A percentile compares a stretch with the other conserved stretches of the same genome.
Conservation (phyloP, 305 asterid species). For the Rubia tinctorum region DNA sequence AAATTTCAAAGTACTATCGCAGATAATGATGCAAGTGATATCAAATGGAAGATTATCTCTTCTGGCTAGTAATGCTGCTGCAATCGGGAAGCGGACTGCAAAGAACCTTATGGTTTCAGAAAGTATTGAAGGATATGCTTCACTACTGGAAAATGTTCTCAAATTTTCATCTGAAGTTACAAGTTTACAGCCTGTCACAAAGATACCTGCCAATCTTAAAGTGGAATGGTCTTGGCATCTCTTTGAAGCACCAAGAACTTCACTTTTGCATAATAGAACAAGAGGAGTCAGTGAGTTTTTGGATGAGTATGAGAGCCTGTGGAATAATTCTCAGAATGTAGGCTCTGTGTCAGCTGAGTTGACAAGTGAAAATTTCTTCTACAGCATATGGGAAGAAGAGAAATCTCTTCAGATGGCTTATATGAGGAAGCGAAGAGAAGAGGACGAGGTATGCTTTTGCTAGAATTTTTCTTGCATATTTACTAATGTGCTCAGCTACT, state of each 20-base stretch:
- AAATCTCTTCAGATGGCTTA: slow-evolving; percentile 47
- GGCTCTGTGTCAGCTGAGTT: slow-evolving; percentile 26
- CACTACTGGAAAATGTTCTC: slow-evolving; percentile 63
- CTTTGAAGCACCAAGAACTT: slow-evolving; percentile 39
- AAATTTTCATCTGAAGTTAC: slow-evolving; percentile 77
- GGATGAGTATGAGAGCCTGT: slow-evolving; percentile 51
- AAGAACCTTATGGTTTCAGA: slow-evolving; percentile 75
- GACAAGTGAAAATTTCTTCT: slow-evolving; percentile 48
- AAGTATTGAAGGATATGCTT: slow-evolving; percentile 73
- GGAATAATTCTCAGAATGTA: slow-evolving; percentile 45
- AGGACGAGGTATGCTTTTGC: slow-evolving; percentile 61
- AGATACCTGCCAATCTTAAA: slow-evolving; percentile 49
- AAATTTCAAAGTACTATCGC: slow-evolving; percentile 36
- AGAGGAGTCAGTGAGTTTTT: slow-evolving; percentile 24
- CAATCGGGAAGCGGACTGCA: slow-evolving; percentile 52
- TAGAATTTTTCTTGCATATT: slow-evolving; percentile 7
- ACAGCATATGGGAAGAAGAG: slow-evolving; percentile 83
- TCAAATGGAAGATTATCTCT: slow-evolving; percentile 72
- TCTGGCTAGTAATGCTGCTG: slow-evolving; percentile 56
- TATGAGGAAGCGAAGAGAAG: slow-evolving; percentile 74
- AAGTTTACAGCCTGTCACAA: slow-evolving; percentile 35
- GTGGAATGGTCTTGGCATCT: slow-evolving; percentile 67
- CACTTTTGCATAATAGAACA: slow-evolving; percentile 27
- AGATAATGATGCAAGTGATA: slow-evolving; percentile 53
- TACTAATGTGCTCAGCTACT: slow-evolving; percentile 9